phyloP scores from a whole-genome alignment of 2,329 filamentous ascomycete genomes.

The Hirsutella minnesotensis region DNA sequence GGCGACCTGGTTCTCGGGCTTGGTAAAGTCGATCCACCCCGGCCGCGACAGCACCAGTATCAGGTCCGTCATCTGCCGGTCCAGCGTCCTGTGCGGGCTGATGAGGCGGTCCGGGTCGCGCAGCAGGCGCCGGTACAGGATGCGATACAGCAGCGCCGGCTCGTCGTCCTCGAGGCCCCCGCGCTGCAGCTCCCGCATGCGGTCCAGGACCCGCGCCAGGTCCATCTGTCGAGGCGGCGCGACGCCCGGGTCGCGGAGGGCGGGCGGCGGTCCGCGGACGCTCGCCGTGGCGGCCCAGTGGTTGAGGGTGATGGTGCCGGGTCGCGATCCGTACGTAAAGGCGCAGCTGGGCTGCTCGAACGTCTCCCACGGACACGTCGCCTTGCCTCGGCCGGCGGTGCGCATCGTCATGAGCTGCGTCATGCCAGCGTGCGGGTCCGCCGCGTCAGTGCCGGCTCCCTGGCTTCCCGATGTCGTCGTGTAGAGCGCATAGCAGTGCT shows the following conservation, averaged over 20 bases:
- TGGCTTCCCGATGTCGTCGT: constrained; percentile 34
- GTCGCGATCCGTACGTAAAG: constrained; percentile 52
- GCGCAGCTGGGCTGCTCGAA: constrained; percentile 63
- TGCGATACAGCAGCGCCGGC: constrained; percentile 46
- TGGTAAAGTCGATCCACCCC: constrained; percentile 64
- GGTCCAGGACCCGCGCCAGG: constrained; percentile 43
- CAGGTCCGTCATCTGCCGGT: constrained; percentile 62
- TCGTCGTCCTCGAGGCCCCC: constrained; percentile 42
- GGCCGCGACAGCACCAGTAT: constrained; percentile 56
- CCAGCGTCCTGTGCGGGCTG: constrained; percentile 50
- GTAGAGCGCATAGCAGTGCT: constrained; percentile 45
- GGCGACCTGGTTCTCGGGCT: constrained; percentile 58
- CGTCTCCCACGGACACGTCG: constrained; percentile 52
- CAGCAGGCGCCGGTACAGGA: constrained; percentile 56
- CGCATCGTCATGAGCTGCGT: constrained; percentile 45
- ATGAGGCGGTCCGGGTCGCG: constrained; percentile 52
- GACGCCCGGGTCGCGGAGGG: constrained; percentile 45
- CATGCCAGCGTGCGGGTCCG: constrained; percentile 42
- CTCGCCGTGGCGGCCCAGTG: constrained; percentile 53
- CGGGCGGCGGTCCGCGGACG: constrained; percentile 39
- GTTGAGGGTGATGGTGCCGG: constrained; percentile 62
- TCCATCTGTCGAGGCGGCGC: constrained; percentile 52
- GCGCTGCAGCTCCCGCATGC: constrained; percentile 44
- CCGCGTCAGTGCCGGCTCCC: constrained; percentile 31
- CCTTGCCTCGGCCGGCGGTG: constrained; percentile 28